These are phyloP conservation scores for Microascus cirrosus DNA, from an alignment of 2,329 filamentous ascomycete species.

Conservation along the genomic window DNA sequence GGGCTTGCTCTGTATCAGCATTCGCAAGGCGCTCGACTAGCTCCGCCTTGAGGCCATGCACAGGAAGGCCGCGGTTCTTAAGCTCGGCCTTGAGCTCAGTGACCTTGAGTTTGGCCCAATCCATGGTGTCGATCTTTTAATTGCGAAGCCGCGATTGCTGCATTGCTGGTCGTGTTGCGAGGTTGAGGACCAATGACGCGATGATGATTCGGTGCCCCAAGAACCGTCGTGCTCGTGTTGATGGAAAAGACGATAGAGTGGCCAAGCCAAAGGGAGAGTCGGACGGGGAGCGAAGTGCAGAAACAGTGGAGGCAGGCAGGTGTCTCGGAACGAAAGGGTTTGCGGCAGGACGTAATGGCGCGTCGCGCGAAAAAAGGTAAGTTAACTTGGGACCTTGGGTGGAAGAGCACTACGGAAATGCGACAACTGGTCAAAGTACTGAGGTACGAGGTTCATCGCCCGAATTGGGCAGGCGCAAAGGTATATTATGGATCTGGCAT, in stretches of 20 bases:
- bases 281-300: not conserved
- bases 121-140: conserved; percentile 23
- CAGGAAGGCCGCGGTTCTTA: conserved; percentile 57
- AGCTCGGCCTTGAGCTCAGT: conserved; percentile 65
- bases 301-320: not conserved
- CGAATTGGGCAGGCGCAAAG: not conserved
- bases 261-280: not conserved
- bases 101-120: conserved; percentile 56
- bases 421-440: not conserved
- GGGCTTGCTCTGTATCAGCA: conserved; percentile 20
- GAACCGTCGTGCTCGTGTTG: not conserved
- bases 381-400: not conserved
- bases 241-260: not conserved
- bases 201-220: not conserved
- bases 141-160: not conserved
- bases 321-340: not conserved
- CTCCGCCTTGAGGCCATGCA: conserved; percentile 60
- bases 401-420: not conserved
- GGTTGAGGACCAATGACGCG: not conserved
- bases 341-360: not conserved
- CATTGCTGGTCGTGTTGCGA: not conserved
- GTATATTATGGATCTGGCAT: not conserved
- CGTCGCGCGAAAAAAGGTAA: not conserved
- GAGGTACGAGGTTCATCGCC: not conserved
- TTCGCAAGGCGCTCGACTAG: conserved; percentile 53